Percentiles rank a stretch among this genome's conserved stretches.
phyloP scores from a whole-genome alignment of 2,329 filamentous ascomycete genomes.

The Penicillium sp. region DNA sequence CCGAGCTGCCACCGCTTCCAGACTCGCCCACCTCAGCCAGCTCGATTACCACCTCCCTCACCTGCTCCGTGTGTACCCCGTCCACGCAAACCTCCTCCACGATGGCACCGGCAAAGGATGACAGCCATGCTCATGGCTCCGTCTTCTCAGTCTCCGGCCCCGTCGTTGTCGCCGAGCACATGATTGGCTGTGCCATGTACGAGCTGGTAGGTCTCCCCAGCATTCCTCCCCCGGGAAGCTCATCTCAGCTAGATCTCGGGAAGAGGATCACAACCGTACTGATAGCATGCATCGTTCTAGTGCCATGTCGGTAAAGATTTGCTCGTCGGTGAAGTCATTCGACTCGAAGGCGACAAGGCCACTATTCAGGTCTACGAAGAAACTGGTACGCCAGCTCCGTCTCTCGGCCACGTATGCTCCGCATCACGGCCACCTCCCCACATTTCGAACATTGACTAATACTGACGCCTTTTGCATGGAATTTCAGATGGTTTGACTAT shows the following conservation, averaged over 20 bases:
- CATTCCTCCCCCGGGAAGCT: constrained; percentile 14
- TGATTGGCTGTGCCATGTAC: constrained; percentile 99
- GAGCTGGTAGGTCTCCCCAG: constrained; percentile 71
- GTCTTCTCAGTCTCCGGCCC: constrained; percentile 79
- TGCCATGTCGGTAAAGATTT: constrained; percentile 90
- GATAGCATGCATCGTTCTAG: constrained; percentile 48
- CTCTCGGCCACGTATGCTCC: constrained; percentile 14
- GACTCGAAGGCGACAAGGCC: constrained; percentile 92
- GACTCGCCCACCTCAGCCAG: constrained; percentile 47
- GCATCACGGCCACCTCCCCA: constrained; percentile 1
- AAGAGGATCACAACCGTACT: constrained; percentile 7
- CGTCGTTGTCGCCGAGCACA: constrained; percentile 95
- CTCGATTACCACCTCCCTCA: constrained; percentile 45
- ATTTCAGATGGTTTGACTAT: constrained; percentile 80
- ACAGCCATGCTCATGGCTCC: constrained; percentile 61
- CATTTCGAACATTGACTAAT: constrained; percentile 22
- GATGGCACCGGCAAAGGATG: constrained; percentile 49
- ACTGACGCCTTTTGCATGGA: not conserved
- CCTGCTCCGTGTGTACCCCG: constrained; percentile 32
- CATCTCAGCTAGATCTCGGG: constrained; percentile 5
- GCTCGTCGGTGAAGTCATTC: constrained; percentile 96
- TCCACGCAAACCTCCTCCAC: constrained; percentile 37
- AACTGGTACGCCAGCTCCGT: constrained; percentile 65
- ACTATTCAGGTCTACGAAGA: constrained; percentile 99
- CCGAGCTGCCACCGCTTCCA: constrained; percentile 51